Conservation (phyloP, 495 filamentous ascomycete species). For the Xylaria palmicola region DNA sequence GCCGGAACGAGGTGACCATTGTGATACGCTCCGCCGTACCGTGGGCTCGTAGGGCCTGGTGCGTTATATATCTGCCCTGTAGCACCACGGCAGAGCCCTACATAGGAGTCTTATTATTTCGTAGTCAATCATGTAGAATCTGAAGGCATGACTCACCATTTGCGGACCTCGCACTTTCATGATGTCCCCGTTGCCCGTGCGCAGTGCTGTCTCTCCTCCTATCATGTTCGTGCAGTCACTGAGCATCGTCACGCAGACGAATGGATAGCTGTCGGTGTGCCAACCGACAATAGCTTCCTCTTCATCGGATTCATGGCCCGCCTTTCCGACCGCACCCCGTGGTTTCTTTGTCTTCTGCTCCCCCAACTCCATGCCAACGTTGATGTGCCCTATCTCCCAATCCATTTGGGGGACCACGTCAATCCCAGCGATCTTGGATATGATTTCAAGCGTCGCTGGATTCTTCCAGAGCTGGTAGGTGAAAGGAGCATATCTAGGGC, state of each 20-base stretch:
- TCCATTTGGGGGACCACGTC: slow-evolving; percentile 70
- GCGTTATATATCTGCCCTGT: slow-evolving; percentile 71
- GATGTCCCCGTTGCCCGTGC: slow-evolving; percentile 59
- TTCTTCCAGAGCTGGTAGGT: slow-evolving; percentile 70
- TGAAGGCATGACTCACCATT: slow-evolving; percentile 48
- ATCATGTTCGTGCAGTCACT: slow-evolving; percentile 69
- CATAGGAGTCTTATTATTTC: neutral
- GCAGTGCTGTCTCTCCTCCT: slow-evolving; percentile 69
- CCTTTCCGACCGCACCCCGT: slow-evolving; percentile 23
- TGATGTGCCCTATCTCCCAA: slow-evolving; percentile 73
- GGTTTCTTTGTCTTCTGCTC: slow-evolving; percentile 43
- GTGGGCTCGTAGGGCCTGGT: slow-evolving; percentile 64
- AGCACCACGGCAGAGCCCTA: slow-evolving; percentile 68
- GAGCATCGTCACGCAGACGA: slow-evolving; percentile 76
- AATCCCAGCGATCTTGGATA: slow-evolving; percentile 73
- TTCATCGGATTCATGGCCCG: slow-evolving; percentile 45
- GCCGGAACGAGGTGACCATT: slow-evolving; percentile 72
- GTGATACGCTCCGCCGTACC: slow-evolving; percentile 67
- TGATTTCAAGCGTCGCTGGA: slow-evolving; percentile 60
- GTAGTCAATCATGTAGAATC: neutral
- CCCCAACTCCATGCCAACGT: slow-evolving; percentile 60
- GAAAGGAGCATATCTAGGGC: slow-evolving; percentile 50
- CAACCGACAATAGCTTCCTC: slow-evolving; percentile 65
- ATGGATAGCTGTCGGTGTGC: slow-evolving; percentile 75
- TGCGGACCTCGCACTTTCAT: slow-evolving; percentile 68